phyloP scores from a whole-genome alignment of 768 basidiomycete genomes.

The Saitozyma sp. region DNA sequence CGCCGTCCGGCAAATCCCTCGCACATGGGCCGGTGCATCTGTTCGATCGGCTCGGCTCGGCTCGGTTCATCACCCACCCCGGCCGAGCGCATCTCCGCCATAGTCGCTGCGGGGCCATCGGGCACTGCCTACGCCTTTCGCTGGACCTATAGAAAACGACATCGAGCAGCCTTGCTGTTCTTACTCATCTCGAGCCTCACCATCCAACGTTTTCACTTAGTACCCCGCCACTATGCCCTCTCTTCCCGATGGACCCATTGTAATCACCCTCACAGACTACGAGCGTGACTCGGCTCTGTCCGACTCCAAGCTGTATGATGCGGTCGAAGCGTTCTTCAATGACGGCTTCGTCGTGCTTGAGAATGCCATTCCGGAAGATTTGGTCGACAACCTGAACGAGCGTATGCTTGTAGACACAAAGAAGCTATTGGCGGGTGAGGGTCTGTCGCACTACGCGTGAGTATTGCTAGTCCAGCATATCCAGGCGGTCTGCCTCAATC shows the following conservation, averaged over 20 bases:
- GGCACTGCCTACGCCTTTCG: too few species aligned
- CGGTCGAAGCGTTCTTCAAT: conserved; percentile 61
- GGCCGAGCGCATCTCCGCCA: too few species aligned
- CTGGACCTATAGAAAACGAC: too few species aligned
- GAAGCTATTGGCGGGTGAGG: conserved; percentile 9
- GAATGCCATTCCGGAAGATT: conserved; percentile 4
- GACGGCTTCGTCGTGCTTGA: conserved; percentile 36
- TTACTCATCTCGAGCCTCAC: too few species aligned
- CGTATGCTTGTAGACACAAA: conserved; percentile 9
- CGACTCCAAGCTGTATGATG: conserved; percentile 20
- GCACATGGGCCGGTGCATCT: too few species aligned
- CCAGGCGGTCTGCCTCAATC: conserved; percentile 7
- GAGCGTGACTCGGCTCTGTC: too few species aligned
- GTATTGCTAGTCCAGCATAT: background rate
- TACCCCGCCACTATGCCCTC: background rate
- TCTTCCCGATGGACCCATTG: background rate
- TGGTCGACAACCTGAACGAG: conserved; percentile 13
- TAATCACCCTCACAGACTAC: too few species aligned
- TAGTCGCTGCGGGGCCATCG: too few species aligned
- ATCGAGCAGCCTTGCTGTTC: too few species aligned
- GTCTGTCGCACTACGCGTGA: background rate
- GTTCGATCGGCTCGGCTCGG: too few species aligned
- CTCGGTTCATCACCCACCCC: too few species aligned
- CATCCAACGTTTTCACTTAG: background rate
- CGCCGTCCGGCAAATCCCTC: too few species aligned